phyloP scores from a whole-genome alignment of 495 filamentous ascomycete species.

The Penicillium psychrofluorescens region DNA sequence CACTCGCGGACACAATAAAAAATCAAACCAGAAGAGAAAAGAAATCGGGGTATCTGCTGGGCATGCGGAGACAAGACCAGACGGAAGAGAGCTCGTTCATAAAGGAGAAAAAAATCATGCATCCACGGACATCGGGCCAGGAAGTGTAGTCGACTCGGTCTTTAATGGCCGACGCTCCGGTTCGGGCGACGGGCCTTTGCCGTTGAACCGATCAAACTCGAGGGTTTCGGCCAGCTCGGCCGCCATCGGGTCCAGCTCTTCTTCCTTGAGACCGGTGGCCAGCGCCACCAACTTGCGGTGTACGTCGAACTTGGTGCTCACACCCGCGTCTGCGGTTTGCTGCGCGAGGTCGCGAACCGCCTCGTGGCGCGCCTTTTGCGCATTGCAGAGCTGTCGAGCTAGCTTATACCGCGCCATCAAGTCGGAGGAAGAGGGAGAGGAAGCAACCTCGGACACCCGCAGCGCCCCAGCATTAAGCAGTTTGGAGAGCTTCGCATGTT shows the following conservation, averaged over 20 bases:
- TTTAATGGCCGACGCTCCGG: constrained; percentile 14
- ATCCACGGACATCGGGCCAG: constrained; percentile 28
- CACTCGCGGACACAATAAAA: constrained; percentile 1
- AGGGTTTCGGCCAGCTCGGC: constrained; percentile 39
- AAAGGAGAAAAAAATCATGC: constrained; percentile 21
- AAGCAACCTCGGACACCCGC: constrained; percentile 7
- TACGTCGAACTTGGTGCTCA: constrained; percentile 45
- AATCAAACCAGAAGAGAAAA: constrained; percentile 18
- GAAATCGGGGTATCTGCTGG: constrained; percentile 1
- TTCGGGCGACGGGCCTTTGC: constrained; percentile 27
- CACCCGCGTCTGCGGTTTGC: constrained; percentile 41
- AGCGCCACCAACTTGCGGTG: constrained; percentile 47
- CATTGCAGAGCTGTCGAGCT: constrained; percentile 27
- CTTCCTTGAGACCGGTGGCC: constrained; percentile 42
- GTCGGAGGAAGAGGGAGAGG: constrained; percentile 17
- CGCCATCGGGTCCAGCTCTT: constrained; percentile 42
- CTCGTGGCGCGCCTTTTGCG: constrained; percentile 33
- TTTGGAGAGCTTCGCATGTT: constrained; percentile 19
- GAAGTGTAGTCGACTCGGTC: constrained; percentile 18
- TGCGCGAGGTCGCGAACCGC: constrained; percentile 38
- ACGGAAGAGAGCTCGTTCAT: constrained; percentile 19
- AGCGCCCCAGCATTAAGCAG: constrained; percentile 14
- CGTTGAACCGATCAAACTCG: constrained; percentile 40
- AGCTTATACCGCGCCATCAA: constrained; percentile 24
- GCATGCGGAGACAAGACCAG: constrained; percentile 24